Percentiles rank a stretch among this genome's conserved stretches.
These are phyloP conservation scores for Gastrolobium villosum DNA, from an alignment of 306 rosid species.

Conservation along the genomic window DNA sequence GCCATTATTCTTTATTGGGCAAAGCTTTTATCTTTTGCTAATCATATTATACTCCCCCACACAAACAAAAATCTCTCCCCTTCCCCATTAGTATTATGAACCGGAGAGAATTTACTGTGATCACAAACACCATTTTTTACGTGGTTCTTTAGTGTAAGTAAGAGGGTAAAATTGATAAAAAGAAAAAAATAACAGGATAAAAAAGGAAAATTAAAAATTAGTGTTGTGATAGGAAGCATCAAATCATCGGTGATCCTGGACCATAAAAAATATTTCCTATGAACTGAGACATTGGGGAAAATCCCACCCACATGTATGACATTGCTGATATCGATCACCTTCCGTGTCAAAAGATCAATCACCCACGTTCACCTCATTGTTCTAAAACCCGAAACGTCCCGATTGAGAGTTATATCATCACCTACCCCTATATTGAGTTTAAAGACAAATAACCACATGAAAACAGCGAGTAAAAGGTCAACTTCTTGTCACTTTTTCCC, in stretches of 20 bases:
- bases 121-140: too few species aligned
- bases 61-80: neutral
- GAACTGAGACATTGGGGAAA: neutral
- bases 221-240: too few species aligned
- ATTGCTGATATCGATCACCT: neutral
- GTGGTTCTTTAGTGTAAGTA: too few species aligned
- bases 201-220: too few species aligned
- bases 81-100: neutral
- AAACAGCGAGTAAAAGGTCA: conserved; percentile 44
- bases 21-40: neutral
- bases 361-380: conserved; percentile 40
- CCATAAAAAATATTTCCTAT: too few species aligned
- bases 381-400: conserved; percentile 3
- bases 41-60: neutral
- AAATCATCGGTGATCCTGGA: too few species aligned
- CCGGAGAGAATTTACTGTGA: too few species aligned
- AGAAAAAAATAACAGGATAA: too few species aligned
- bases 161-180: too few species aligned
- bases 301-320: neutral
- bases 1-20: neutral
- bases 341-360: conserved; percentile 7
- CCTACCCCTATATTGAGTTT: conserved; percentile 33
- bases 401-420: conserved; percentile 20
- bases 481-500: conserved; percentile 35
- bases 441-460: conserved; percentile 31